Base-by-base conservation (phyloP, 305 asterid genomes). In the Salvia sclarea region DNA sequence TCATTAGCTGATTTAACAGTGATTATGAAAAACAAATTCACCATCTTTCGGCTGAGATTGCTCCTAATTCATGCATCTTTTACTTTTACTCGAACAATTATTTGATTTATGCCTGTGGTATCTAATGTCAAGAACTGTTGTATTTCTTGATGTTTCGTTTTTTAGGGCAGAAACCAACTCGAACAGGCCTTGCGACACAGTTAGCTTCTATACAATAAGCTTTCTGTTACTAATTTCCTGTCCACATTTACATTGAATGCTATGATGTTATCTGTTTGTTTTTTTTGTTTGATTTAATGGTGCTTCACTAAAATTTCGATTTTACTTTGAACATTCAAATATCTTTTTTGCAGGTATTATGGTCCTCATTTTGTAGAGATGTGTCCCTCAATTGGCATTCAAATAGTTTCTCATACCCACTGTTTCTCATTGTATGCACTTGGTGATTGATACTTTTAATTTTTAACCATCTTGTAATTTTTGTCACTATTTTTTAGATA, bases 111-210 rank as follows among this genome's bases (percentile, higher is more conserved):
- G 85, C 82, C 85, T 43, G 33, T 74, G 82, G 83, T 84, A 88
- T 88, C 92, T 79, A 76, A 69, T 79, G 69, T 70, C 72, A 61
- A 60, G 75, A 35, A 61, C 61, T 8, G 14, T 8, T 28, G 13
- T 6, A 69, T 80, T 17, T 62, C 68, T 73, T 73, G 75, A 33
- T 25, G 12, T 80, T 73, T 66, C 77, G 77, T 80, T 79, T 80
- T 79, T 62, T 25, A 52, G 71, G 84, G 81, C 84, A 65, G 8
- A 73, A 7, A 79, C 7, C 1, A 61, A 76, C 8, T 24, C 28
- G 64, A 77, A 68, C 88, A 78, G 89, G 63, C 74, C 62, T 66
- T 84, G 92, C 85, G 95, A 88, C 92, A 80, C 86, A 59, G 85
- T 74, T 79, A 1, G 87, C 90, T 81, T 76, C 20, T 0, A 2